Evolutionary conservation across 768 basidiomycete genomes (phyloP).

Genomic region (Serendipita sp.): DNA sequence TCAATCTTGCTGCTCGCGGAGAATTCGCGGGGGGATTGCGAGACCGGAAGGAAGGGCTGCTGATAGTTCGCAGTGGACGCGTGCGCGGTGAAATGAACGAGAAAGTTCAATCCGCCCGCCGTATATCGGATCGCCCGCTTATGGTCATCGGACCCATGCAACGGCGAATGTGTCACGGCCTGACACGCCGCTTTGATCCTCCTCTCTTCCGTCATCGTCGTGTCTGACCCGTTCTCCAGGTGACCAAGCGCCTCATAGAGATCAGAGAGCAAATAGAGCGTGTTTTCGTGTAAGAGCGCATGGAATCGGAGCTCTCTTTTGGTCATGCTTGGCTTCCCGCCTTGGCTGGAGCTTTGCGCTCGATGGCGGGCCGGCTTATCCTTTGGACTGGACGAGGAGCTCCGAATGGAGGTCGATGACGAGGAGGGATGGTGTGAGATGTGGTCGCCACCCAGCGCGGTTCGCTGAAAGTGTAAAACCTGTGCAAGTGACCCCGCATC

Average conservation of each 20-base stretch:
- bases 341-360: background rate
- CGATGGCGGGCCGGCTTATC: background rate
- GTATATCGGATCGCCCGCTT: background rate
- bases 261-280: slow-evolving; percentile 1
- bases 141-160: slow-evolving; percentile 1
- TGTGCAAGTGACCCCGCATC: slow-evolving; percentile 2
- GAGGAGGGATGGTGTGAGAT: background rate
- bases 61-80: background rate
- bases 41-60: background rate
- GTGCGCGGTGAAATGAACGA: background rate
- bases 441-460: background rate
- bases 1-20: background rate
- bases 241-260: background rate
- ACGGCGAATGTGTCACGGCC: background rate
- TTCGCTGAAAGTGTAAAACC: background rate
- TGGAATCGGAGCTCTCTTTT: background rate
- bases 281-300: background rate
- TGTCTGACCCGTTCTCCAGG: background rate
- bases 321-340: background rate
- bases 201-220: background rate
- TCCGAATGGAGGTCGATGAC: background rate
- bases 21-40: background rate
- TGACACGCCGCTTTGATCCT: background rate
- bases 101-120: background rate
- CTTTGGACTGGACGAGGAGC: background rate